Base-by-base conservation (phyloP, 1,284 basidiomycete genomes). In the Pseudozyma pruni region DNA sequence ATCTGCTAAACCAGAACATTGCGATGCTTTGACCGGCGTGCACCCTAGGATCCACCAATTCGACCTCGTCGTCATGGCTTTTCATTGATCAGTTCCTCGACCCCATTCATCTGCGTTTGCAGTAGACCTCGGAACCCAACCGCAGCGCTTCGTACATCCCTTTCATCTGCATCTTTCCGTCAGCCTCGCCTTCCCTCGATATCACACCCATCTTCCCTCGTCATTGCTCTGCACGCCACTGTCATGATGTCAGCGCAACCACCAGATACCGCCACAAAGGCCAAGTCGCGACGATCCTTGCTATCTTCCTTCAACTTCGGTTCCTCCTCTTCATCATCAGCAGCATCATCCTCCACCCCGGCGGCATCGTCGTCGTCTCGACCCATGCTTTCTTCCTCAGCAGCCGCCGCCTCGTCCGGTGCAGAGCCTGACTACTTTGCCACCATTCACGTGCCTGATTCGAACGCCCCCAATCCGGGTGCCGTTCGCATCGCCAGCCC, bases 371-470 rank as follows among this genome's bases (percentile, higher is more conserved):
- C 44, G 13, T 41, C 63, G 16, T 38, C 56, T 10, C 50, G 50
- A 31, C 29, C 35, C 22, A 17, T 55, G 8, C 40, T 44, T 3
- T 14, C 53, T 17, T 23, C 63, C 8, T 56, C n/a, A n/a, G n/a
- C 56, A 2, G 44, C 57, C 3, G 41, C 51, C 7, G 6, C 56
- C 17, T 23, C 48, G 0, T 48, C 53, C 8, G 42, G 17, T 10
- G 47, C 37, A 16, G 51, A 55, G 44, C 64, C 63, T 6, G 70
- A 72, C 44, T 72, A 72, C 40, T 72, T 72, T 51, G 59, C 63
- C 39, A 54, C 55, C 23, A 27, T 62, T n/a, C 70, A 67, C 17
- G 32, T 62, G 2, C 58, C 69, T 1, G 59, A 62, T 19, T 8
- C 42, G 14, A 47, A 53, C 17, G 51, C 47, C 1, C 42, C 54